A percentile compares a stretch with the other conserved stretches of the same genome.
phyloP scores from a whole-genome alignment of 768 basidiomycete species.

The Leucocoprinus birnbaumii region DNA sequence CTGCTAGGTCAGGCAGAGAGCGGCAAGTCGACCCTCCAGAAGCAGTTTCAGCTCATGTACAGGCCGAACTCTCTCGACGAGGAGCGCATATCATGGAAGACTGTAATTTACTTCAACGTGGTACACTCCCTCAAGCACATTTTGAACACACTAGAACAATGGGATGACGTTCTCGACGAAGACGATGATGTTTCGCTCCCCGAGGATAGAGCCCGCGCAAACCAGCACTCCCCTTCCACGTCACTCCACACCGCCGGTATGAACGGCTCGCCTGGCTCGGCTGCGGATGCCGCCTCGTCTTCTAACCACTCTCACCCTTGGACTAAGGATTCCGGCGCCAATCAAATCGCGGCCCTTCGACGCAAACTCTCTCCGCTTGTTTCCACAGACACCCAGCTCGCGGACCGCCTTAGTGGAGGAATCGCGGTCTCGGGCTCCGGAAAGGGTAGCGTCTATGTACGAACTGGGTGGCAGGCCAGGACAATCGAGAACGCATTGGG shows the following conservation, averaged over 20 bases:
- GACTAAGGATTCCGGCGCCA: constrained; percentile 26
- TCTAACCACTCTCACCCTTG: constrained; percentile 21
- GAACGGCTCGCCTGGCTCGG: constrained; percentile 24
- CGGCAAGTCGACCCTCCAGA: constrained; percentile 74
- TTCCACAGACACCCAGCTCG: constrained; percentile 59
- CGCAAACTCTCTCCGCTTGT: constrained; percentile 58
- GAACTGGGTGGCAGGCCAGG: constrained; percentile 78
- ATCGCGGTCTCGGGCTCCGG: constrained; percentile 73
- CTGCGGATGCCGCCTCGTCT: constrained; percentile 25
- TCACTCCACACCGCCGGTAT: constrained; percentile 28
- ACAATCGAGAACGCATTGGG: constrained; percentile 54
- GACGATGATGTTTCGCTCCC: constrained; percentile 28
- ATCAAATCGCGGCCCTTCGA: constrained; percentile 54
- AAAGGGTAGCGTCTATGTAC: constrained; percentile 72
- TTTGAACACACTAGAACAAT: constrained; percentile 56
- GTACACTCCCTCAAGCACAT: constrained; percentile 71
- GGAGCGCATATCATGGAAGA: constrained; percentile 71
- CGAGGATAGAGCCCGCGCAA: constrained; percentile 24
- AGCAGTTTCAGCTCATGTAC: constrained; percentile 82
- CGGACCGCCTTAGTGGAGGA: constrained; percentile 72
- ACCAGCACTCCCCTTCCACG: constrained; percentile 37
- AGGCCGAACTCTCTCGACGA: constrained; percentile 65
- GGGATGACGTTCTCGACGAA: constrained; percentile 60
- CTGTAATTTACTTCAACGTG: constrained; percentile 75
- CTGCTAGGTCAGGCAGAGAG: constrained; percentile 79